Evolutionary conservation across 805 yeast species (phyloP).

Genomic region (Kluyveromyces siamensis): DNA sequence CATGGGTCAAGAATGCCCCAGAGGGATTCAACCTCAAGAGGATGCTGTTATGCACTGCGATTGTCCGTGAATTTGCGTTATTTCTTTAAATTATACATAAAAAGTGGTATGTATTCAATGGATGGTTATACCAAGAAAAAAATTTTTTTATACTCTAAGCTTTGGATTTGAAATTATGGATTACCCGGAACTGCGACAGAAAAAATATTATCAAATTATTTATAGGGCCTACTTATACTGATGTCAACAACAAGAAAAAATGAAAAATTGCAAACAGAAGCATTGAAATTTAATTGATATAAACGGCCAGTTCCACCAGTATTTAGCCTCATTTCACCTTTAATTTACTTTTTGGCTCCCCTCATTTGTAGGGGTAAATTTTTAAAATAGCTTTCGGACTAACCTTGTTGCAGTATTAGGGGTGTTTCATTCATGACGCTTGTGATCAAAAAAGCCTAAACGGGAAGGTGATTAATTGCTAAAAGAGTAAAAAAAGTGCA

Average conservation of each 20-base stretch:
- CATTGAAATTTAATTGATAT: no score
- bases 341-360: neutral
- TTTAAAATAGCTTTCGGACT: neutral
- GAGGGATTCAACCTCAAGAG: slow-evolving; percentile 61
- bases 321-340: neutral
- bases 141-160: slow-evolving; percentile 4
- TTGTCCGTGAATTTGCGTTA: slow-evolving; percentile 63
- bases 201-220: slow-evolving; percentile 14
- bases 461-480: neutral
- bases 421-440: neutral
- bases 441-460: neutral
- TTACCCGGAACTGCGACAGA: slow-evolving; percentile 15
- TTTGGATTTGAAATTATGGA: slow-evolving; percentile 11
- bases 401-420: neutral
- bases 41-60: slow-evolving; percentile 50
- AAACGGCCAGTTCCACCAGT: no score
- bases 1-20: slow-evolving; percentile 62
- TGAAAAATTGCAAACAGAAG: neutral
- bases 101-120: neutral
- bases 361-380: neutral
- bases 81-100: slow-evolving; percentile 11
- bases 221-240: slow-evolving; percentile 33
- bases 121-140: neutral
- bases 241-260: neutral
- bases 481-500: neutral